Percentiles rank a stretch among this genome's conserved stretches.
phyloP scores from a whole-genome alignment of 1,139 yeast genomes.

The Scheffersomyces illinoinensis region DNA sequence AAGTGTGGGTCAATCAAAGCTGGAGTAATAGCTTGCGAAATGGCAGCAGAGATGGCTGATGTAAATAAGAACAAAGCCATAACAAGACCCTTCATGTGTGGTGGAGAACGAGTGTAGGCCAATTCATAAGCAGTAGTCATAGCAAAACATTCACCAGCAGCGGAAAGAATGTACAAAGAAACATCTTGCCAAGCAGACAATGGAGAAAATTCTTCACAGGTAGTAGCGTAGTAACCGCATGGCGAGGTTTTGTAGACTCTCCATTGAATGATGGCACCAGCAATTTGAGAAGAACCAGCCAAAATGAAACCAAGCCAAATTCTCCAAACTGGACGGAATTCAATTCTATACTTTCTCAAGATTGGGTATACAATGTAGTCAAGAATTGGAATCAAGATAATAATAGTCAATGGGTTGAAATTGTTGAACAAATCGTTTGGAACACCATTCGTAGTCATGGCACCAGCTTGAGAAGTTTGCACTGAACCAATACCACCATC shows the following conservation, averaged over 20 bases:
- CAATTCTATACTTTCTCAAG: slow-evolving; percentile 48
- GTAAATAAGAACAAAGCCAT: slow-evolving; percentile 66
- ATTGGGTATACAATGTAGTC: slow-evolving; percentile 60
- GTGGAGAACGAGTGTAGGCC: slow-evolving; percentile 71
- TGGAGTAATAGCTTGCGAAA: slow-evolving; percentile 55
- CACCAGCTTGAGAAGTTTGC: slow-evolving; percentile 65
- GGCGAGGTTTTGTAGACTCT: slow-evolving; percentile 37
- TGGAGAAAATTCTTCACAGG: slow-evolving; percentile 52
- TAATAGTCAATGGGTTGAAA: slow-evolving; percentile 67
- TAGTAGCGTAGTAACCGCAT: slow-evolving; percentile 45
- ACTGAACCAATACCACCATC: slow-evolving; percentile 68
- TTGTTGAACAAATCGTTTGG: slow-evolving; percentile 72
- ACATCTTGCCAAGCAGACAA: slow-evolving; percentile 59
- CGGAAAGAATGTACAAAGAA: slow-evolving; percentile 53
- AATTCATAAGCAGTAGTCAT: slow-evolving; percentile 68
- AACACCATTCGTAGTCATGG: slow-evolving; percentile 65
- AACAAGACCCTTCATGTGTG: slow-evolving; percentile 65
- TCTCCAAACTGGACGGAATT: slow-evolving; percentile 39
- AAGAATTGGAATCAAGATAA: slow-evolving; percentile 62
- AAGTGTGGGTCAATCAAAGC: slow-evolving; percentile 56
- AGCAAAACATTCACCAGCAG: slow-evolving; percentile 70
- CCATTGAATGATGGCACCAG: slow-evolving; percentile 42
- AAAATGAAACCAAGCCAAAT: slow-evolving; percentile 37
- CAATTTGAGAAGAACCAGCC: slow-evolving; percentile 39
- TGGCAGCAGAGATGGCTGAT: slow-evolving; percentile 60